Evolutionary conservation across 495 filamentous ascomycete genomes (phyloP).

Genomic region (Penicilliopsis zonata): DNA sequence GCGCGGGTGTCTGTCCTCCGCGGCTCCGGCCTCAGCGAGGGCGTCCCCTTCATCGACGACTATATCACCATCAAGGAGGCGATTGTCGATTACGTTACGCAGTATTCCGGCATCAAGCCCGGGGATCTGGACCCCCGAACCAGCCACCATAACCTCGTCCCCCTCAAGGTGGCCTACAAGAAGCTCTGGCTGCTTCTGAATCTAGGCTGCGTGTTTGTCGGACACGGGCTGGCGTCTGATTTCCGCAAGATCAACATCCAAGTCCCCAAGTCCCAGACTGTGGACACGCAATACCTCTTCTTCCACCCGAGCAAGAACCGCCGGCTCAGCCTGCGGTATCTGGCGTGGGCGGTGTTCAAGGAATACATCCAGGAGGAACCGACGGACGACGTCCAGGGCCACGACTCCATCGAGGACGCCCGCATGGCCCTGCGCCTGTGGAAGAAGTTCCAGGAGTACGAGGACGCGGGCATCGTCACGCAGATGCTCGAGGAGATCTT

Average conservation of each 20-base stretch:
- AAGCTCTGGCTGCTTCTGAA: constrained; percentile 96
- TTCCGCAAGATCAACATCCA: constrained; percentile 98
- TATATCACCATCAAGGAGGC: constrained; percentile 85
- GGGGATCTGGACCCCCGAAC: constrained; percentile 68
- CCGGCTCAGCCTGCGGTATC: constrained; percentile 74
- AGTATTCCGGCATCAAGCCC: constrained; percentile 77
- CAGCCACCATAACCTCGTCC: constrained; percentile 68
- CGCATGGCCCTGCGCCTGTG: constrained; percentile 81
- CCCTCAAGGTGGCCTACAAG: constrained; percentile 88
- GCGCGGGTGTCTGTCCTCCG: constrained; percentile 82
- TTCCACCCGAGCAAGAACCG: constrained; percentile 53
- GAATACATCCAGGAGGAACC: constrained; percentile 83
- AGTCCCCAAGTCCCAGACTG: constrained; percentile 78
- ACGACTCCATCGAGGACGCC: constrained; percentile 92
- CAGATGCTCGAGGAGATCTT: constrained; percentile 76
- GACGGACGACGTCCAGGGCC: constrained; percentile 33
- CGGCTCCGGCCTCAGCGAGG: constrained; percentile 61
- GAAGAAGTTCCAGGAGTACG: constrained; percentile 79
- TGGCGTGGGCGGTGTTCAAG: constrained; percentile 78
- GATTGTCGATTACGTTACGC: constrained; percentile 92
- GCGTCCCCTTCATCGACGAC: constrained; percentile 87
- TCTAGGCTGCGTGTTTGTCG: constrained; percentile 85
- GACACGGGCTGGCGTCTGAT: constrained; percentile 83
- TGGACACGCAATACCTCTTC: constrained; percentile 86
- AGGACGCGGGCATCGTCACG: constrained; percentile 65